Percentiles rank a stretch among this genome's conserved stretches.
These are phyloP conservation scores for Cercophora newfieldiana DNA, from an alignment of 495 filamentous ascomycete species.

Conservation along the genomic window DNA sequence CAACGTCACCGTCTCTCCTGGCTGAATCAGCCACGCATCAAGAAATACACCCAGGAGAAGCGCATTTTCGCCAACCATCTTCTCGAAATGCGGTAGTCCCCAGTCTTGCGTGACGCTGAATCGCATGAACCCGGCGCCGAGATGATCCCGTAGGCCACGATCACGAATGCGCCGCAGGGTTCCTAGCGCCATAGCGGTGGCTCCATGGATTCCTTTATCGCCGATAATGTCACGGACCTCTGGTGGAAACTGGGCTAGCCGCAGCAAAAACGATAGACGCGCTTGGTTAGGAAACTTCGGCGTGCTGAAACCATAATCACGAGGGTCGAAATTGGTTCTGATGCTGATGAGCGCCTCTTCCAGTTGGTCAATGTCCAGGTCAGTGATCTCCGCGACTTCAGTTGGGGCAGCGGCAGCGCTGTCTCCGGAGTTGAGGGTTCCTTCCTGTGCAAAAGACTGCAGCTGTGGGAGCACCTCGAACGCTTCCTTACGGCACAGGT, in stretches of 20 bases:
- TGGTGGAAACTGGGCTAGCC: slow-evolving; percentile 68
- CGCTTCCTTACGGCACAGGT: slow-evolving; percentile 75
- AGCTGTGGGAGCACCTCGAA: slow-evolving; percentile 79
- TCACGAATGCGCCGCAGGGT: slow-evolving; percentile 81
- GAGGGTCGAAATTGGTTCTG: slow-evolving; percentile 70
- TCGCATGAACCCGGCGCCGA: slow-evolving; percentile 83
- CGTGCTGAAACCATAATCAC: slow-evolving; percentile 75
- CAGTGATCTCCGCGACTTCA: slow-evolving; percentile 32
- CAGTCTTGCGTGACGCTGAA: slow-evolving; percentile 91
- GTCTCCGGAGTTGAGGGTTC: slow-evolving; percentile 48
- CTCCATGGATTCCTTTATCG: slow-evolving; percentile 70
- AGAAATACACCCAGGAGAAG: slow-evolving; percentile 84
- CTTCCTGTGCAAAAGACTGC: slow-evolving; percentile 83
- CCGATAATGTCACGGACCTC: slow-evolving; percentile 85
- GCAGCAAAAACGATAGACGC: slow-evolving; percentile 80
- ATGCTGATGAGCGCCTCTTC: slow-evolving; percentile 88
- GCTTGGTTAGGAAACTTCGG: slow-evolving; percentile 92
- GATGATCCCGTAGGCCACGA: slow-evolving; percentile 88
- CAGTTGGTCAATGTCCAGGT: slow-evolving; percentile 84
- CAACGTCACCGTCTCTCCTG: not conserved
- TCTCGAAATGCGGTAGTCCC: slow-evolving; percentile 94
- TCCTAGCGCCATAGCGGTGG: slow-evolving; percentile 75
- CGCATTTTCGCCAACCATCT: slow-evolving; percentile 96
- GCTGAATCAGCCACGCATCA: slow-evolving; percentile 77
- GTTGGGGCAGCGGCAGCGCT: not conserved